Percentiles rank a stretch among this genome's conserved stretches.
Conservation (phyloP, 1,284 basidiomycete species). For the Cryptococcus amylolentus region DNA sequence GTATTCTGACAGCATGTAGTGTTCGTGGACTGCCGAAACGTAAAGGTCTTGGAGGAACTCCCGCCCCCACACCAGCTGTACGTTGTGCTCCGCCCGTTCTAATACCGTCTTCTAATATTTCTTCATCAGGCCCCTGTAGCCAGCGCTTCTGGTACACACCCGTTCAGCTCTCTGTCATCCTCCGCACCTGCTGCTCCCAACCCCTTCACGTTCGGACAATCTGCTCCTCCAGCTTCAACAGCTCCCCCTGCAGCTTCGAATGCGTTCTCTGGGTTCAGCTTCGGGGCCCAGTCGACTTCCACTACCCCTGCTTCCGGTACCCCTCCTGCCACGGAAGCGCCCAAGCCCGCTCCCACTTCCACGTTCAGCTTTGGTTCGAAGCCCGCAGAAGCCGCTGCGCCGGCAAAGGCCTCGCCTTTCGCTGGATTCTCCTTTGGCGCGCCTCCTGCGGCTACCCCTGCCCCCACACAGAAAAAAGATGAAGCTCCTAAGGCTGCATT, state of each 20-base stretch:
- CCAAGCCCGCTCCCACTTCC: conserved; percentile 6
- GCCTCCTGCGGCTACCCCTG: conserved; percentile 11
- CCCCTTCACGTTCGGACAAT: conserved; percentile 10
- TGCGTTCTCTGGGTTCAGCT: conserved; percentile 27
- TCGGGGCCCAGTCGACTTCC: conserved; percentile 10
- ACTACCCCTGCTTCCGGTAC: conserved; percentile 13
- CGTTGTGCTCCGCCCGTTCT: not conserved
- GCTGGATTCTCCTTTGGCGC: conserved; percentile 26
- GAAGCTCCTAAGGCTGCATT: not conserved
- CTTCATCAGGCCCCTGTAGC: conserved; percentile 1
- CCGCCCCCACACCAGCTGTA: conserved; percentile 2
- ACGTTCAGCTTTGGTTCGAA: not conserved
- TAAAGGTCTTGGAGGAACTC: conserved; percentile 26
- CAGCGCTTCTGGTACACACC: conserved; percentile 4
- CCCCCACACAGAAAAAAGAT: not conserved
- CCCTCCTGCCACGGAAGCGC: not conserved
- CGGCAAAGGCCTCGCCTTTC: conserved; percentile 13
- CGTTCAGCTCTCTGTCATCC: conserved; percentile 16
- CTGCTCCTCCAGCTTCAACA: conserved; percentile 7
- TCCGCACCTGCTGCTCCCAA: conserved; percentile 1
- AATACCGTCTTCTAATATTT: not conserved
- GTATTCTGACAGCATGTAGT: conserved; percentile 23
- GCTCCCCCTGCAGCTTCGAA: conserved; percentile 12
- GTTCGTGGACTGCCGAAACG: conserved; percentile 50
- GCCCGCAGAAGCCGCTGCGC: conserved; percentile 6